A percentile compares a stretch with the other conserved stretches of the same genome.
These are phyloP conservation scores for Eucalyptus decipiens DNA, from an alignment of 345 rosid species.

Conservation along the genomic window DNA sequence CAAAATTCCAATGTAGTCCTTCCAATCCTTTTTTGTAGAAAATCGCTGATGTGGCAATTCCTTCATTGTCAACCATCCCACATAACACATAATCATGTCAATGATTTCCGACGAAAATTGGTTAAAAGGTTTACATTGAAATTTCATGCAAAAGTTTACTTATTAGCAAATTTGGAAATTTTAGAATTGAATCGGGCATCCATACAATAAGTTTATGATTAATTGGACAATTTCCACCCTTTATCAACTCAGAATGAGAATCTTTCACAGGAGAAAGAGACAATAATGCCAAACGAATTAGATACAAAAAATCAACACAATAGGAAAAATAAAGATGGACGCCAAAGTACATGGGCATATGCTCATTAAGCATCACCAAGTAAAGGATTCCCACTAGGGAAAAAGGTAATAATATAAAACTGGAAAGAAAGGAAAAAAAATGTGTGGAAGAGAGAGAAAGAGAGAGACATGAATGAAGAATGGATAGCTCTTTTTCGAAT, in stretches of 20 bases:
- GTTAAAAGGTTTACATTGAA: not conserved
- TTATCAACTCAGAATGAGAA: not conserved
- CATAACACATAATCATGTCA: not conserved
- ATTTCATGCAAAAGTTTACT: not conserved
- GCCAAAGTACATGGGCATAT: not conserved
- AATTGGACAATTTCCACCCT: not conserved
- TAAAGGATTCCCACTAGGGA: not conserved
- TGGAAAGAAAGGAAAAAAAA: not conserved
- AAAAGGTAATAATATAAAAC: not conserved
- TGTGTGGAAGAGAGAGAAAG: not conserved
- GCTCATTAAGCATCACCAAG: not conserved
- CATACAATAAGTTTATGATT: not conserved
- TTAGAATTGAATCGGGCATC: rapidly evolving
- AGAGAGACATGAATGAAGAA: not conserved
- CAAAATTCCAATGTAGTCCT: not conserved
- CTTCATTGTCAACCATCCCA: not conserved
- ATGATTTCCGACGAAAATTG: not conserved
- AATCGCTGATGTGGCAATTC: rapidly evolving
- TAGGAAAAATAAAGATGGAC: not conserved
- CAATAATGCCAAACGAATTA: not conserved
- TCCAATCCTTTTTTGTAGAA: rapidly evolving
- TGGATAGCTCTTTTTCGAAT: not conserved
- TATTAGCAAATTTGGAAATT: not conserved
- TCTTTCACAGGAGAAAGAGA: not conserved
- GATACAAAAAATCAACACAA: not conserved